Conservation (phyloP, 306 rosid species). For the Senna tora region DNA sequence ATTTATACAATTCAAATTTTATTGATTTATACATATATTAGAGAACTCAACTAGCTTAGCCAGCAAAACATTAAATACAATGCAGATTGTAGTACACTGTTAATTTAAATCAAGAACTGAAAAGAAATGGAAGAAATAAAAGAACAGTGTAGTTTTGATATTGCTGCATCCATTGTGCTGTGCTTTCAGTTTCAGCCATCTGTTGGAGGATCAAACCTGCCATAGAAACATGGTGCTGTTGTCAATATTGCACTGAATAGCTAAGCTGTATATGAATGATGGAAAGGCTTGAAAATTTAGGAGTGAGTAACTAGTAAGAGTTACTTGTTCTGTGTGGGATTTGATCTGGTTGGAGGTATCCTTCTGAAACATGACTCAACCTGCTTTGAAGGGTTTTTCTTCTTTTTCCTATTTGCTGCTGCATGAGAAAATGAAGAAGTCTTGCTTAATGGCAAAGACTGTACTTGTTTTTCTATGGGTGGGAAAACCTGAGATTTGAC, state of each 20-base stretch:
- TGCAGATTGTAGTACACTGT: slow-evolving; percentile 41
- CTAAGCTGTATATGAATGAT: slow-evolving; percentile 31
- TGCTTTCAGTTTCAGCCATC: slow-evolving; percentile 36
- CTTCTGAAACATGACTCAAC: slow-evolving; percentile 52
- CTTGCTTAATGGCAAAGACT: slow-evolving; percentile 37
- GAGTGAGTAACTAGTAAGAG: slow-evolving; percentile 15
- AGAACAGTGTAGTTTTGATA: slow-evolving; percentile 20
- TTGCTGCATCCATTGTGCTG: slow-evolving; percentile 33
- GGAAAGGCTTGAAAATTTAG: slow-evolving; percentile 40
- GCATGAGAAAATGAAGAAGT: slow-evolving; percentile 49
- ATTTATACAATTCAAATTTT: not conserved
- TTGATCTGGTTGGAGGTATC: slow-evolving; percentile 66
- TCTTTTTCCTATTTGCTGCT: slow-evolving; percentile 37
- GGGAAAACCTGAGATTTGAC: slow-evolving; percentile 41
- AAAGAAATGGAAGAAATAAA: slow-evolving; percentile 15
- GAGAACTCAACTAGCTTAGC: slow-evolving; percentile 35
- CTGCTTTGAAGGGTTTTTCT: slow-evolving; percentile 51
- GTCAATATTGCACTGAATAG: slow-evolving; percentile 34
- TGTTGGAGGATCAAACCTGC: slow-evolving; percentile 61
- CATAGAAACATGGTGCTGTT: slow-evolving; percentile 38
- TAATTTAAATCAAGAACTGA: not conserved
- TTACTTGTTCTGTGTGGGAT: slow-evolving; percentile 77
- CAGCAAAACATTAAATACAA: slow-evolving; percentile 43
- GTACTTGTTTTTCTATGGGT: slow-evolving; percentile 32
- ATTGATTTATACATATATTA: slow-evolving; percentile 18